Evolutionary conservation across 2,329 filamentous ascomycete species (phyloP), one percentile per base, ranked within the genome.

Genomic region (Tympanopsis confertula): DNA sequence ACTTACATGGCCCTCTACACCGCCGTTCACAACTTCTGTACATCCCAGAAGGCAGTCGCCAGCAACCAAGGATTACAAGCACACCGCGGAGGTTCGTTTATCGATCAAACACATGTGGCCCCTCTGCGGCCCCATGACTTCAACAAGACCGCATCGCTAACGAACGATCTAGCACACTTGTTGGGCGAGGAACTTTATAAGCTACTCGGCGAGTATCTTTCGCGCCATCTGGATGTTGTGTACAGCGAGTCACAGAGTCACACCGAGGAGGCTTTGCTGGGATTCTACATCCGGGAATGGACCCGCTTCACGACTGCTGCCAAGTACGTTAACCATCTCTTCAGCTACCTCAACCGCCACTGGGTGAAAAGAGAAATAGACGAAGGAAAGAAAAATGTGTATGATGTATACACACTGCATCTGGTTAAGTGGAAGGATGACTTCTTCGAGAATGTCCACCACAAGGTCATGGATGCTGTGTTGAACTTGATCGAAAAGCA

Each of bases 281-380:
- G 73, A 15, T 96, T 89, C 61, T 98, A 98, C 58, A 98, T 96
- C 58, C 78, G 83, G 54, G 88, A 98, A 69, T 98, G 91, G 91
- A 79, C 82, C 47, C 77, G 91, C 43, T 98, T 95, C 63, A 98
- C 91, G 2, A 86, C 84, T 13, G 89, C 91, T 1, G 91, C 88
- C 42, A 94, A 93, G 60, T 98, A 94, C 63, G 91, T 95, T 57
- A 93, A 98, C 60, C 89, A 98, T 56, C 67, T 98, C 5, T 98
- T 98, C 68, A 71, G 82, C 38, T 98, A 98, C 55, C 75, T 98
- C 19, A 98, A 98, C 55, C 78, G 91, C 20, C 91, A 98, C 62
- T 98, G 93, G 91, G 91, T 98, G 2, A 98, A 95, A 70, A 74
- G 91, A 20, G 91, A 98, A 63, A 94, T 98, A 63, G 91, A 98